Evolutionary conservation across 768 basidiomycete species (phyloP).

Genomic region (Austroboletus festivus): DNA sequence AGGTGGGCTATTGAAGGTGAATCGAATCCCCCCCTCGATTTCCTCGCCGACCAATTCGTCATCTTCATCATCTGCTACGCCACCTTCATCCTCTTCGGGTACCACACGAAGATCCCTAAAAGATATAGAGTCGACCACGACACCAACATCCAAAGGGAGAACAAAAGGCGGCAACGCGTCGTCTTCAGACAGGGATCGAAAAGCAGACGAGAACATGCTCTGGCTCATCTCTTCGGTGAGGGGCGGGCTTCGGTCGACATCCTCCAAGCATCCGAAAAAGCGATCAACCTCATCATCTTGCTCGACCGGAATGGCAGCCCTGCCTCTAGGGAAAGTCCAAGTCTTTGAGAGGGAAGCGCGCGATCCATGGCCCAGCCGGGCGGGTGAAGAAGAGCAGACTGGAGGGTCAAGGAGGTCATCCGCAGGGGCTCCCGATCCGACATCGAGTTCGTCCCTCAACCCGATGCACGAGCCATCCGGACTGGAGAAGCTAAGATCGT

Average conservation of each 20-base stretch:
- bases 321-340: constrained; percentile 62
- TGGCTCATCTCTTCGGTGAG: constrained; percentile 52
- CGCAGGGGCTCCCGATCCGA: constrained; percentile 3
- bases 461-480: constrained; percentile 51
- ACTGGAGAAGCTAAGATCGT: constrained; percentile 46
- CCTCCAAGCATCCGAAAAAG: constrained; percentile 71
- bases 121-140: constrained; percentile 33
- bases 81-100: constrained; percentile 39
- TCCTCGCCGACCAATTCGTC: constrained; percentile 56
- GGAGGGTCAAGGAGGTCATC: constrained; percentile 12
- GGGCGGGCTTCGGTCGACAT: constrained; percentile 50
- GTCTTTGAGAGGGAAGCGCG: constrained; percentile 54
- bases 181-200: constrained; percentile 46
- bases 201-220: constrained; percentile 55
- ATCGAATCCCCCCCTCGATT: constrained; percentile 66
- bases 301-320: constrained; percentile 14
- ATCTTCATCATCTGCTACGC: constrained; percentile 32
- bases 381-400: constrained; percentile 6
- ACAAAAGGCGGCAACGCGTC: constrained; percentile 48
- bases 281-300: constrained; percentile 56
- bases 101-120: constrained; percentile 37
- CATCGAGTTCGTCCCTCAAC: constrained; percentile 47
- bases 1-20: constrained; percentile 66
- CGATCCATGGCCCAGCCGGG: constrained; percentile 28
- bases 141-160: constrained; percentile 44